A percentile compares a stretch with the other conserved stretches of the same genome.
Evolutionary conservation across 1,284 basidiomycete species (phyloP).

Genomic region (Cerrena zonata): DNA sequence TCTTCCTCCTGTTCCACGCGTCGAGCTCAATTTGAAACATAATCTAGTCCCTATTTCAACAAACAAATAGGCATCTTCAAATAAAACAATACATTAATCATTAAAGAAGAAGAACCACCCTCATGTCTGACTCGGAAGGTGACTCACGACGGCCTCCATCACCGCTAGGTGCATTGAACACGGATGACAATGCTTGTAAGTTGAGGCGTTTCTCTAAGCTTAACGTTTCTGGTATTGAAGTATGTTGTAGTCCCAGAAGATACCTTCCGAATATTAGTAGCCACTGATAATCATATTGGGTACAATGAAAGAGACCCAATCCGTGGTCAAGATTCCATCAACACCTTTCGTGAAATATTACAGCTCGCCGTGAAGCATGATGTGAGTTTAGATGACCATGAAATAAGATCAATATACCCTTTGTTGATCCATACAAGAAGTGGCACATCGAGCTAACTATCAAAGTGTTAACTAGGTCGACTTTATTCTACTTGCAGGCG

Average conservation of each 20-base stretch:
- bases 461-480: conserved; percentile 60
- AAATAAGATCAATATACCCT: background rate
- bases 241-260: conserved; percentile 58
- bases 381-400: conserved; percentile 38
- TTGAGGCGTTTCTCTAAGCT: no score
- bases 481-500: conserved; percentile 89
- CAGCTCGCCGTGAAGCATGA: conserved; percentile 85
- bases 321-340: conserved; percentile 90
- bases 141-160: background rate
- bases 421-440: background rate
- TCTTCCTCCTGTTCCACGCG: no score
- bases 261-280: conserved; percentile 79
- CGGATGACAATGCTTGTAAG: conserved; percentile 31
- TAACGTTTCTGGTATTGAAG: no score
- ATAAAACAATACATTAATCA: no score
- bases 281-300: conserved; percentile 94
- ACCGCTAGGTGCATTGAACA: background rate
- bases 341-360: conserved; percentile 91
- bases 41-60: no score
- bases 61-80: no score
- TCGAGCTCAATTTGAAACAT: no score
- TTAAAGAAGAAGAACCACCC: no score
- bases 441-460: background rate
- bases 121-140: no score
- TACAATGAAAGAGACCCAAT: conserved; percentile 93